Base-by-base conservation (phyloP, 768 basidiomycete genomes). In the Pholiota microspora region DNA sequence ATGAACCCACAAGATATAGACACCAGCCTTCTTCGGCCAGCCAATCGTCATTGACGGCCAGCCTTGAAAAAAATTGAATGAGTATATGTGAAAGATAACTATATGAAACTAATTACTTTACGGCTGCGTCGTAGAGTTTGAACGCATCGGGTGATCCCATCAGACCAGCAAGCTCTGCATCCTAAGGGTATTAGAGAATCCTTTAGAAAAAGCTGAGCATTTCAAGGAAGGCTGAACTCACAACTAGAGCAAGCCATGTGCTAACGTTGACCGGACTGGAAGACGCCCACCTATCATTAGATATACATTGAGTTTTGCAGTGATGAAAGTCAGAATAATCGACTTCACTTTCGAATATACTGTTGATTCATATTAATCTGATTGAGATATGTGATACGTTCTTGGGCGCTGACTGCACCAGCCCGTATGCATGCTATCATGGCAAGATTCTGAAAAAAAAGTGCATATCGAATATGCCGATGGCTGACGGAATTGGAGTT, bases 401-500 rank as follows among this genome's bases (percentile, higher is more conserved):
- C 57, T 4, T 72, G 69, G 12, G 67, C 68, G 3, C 73, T 49
- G 2, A 80, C 54, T 7, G 68, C 60, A 3, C 75, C 77, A 48
- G 74, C 71, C 29, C 85, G 77, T 29, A 88, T 62, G 60, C 81
- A 84, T 3, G 80, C 77, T 47, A 86, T 77, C 69, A 90, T 67
- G 2, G 88, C 81, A 31, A 90, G 73, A 58, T 78, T 84, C 63
- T 89, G 87, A 66, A 85, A 88, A 69, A 87, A 89, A 3, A 86
- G 71, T 0, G 77, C 77, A 64, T 83, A 88, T 45, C 86, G 85
- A 42, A 80, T 79, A 65, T 88, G 86, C 36, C 85, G 74, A 67
- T 88, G 86, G 59, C 85, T 88, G 35, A 16, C 24, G 31, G 8
- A 40, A 34, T 49, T 18, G 51, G 36, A 57, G 53, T 54, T n/a